These are phyloP conservation scores for Eucalyptus brandiana DNA, from an alignment of 345 rosid genomes.

Conservation along the genomic window DNA sequence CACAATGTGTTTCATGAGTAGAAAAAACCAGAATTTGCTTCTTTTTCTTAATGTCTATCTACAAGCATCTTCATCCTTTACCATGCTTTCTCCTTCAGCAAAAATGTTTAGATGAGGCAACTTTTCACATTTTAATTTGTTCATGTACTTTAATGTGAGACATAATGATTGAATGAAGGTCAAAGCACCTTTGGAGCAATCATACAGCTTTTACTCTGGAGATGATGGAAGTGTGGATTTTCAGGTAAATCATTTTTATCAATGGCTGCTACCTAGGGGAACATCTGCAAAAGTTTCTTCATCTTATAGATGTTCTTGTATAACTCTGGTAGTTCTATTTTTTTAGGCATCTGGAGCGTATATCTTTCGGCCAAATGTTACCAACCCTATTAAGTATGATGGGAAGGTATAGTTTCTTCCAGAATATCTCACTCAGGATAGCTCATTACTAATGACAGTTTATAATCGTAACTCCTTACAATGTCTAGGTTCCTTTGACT, in stretches of 20 bases:
- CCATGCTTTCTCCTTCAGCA: background rate
- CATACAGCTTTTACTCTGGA: constrained; percentile 60
- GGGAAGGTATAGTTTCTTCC: constrained; percentile 30
- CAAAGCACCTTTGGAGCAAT: constrained; percentile 48
- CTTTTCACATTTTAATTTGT: background rate
- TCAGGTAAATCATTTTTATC: background rate
- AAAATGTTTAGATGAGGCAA: background rate
- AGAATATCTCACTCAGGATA: background rate
- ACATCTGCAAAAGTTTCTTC: background rate
- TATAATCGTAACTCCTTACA: background rate
- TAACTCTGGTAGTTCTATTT: background rate
- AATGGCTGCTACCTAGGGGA: background rate
- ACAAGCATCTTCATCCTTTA: background rate
- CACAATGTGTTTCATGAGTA: background rate
- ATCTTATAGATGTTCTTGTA: background rate
- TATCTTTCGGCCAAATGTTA: constrained; percentile 87
- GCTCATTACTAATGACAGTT: background rate
- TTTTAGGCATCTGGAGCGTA: constrained; percentile 82
- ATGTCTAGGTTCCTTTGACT: constrained; percentile 55
- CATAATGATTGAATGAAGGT: constrained; percentile 27
- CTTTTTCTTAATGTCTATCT: background rate
- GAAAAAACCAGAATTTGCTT: background rate
- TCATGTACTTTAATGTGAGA: background rate
- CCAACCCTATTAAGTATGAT: constrained; percentile 39
- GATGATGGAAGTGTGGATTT: constrained; percentile 41